Percentiles rank a stretch among this genome's conserved stretches.
Conservation (phyloP, 2,329 filamentous ascomycete species). For the Dothiorella sarmentorum region DNA sequence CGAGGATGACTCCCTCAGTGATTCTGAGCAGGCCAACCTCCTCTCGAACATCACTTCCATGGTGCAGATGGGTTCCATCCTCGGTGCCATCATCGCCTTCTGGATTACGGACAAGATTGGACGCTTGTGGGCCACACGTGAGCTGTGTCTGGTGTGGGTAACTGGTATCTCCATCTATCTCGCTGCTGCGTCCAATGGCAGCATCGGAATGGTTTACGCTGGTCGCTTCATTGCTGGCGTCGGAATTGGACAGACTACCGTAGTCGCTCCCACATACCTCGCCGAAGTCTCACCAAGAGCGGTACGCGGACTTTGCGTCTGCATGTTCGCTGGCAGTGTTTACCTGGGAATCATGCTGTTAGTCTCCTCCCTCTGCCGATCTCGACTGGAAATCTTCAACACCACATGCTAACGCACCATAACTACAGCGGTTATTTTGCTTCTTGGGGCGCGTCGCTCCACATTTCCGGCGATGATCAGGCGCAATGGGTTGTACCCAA, state of each 20-base stretch:
- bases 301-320: constrained; percentile 70
- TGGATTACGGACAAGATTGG: constrained; percentile 46
- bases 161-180: constrained; percentile 42
- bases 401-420: neutral
- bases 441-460: constrained; percentile 52
- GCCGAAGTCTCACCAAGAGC: constrained; percentile 68
- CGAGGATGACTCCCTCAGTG: constrained; percentile 28
- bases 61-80: constrained; percentile 76
- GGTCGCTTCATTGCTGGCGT: constrained; percentile 65
- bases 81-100: constrained; percentile 62
- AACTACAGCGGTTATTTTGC: constrained; percentile 62
- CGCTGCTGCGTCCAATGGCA: constrained; percentile 33
- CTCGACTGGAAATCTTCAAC: neutral
- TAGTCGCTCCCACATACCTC: constrained; percentile 68
- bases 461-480: constrained; percentile 47
- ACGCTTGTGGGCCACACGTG: constrained; percentile 43
- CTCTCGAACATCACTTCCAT: constrained; percentile 70
- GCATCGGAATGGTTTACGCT: constrained; percentile 54
- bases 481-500: constrained; percentile 63
- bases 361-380: neutral
- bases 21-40: constrained; percentile 33
- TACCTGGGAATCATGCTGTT: constrained; percentile 71
- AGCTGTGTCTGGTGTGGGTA: constrained; percentile 42
- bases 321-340: constrained; percentile 66
- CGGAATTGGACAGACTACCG: constrained; percentile 64